Conservation (phyloP, 2,329 filamentous ascomycete genomes). For the Talaromyces pinophilus region DNA sequence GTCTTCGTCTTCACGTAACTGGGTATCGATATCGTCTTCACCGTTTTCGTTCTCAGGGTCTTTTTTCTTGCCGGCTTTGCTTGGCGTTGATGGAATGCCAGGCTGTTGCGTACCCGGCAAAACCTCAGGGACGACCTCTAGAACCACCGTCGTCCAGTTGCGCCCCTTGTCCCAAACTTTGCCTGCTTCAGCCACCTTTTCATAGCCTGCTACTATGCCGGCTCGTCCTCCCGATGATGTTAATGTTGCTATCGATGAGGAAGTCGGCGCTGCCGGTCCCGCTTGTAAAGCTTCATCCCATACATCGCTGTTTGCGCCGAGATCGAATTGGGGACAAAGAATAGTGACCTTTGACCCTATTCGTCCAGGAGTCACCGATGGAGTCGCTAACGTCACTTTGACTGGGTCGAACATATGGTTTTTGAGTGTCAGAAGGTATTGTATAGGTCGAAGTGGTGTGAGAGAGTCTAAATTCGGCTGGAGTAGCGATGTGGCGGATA, state of each 20-base stretch:
- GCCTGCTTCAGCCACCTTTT: slow-evolving; percentile 72
- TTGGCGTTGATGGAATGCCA: slow-evolving; percentile 16
- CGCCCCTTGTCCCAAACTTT: slow-evolving; percentile 95
- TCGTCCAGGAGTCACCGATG: slow-evolving; percentile 72
- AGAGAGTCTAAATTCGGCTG: slow-evolving; percentile 50
- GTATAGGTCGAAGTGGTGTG: slow-evolving; percentile 57
- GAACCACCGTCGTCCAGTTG: slow-evolving; percentile 92
- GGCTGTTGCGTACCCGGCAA: slow-evolving; percentile 33
- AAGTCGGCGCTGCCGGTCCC: slow-evolving; percentile 43
- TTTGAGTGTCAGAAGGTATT: slow-evolving; percentile 85
- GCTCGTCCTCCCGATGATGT: slow-evolving; percentile 30
- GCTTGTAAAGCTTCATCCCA: slow-evolving; percentile 83
- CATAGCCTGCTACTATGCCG: slow-evolving; percentile 33
- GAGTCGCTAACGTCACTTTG: slow-evolving; percentile 82
- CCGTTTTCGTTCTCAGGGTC: slow-evolving; percentile 33
- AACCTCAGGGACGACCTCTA: slow-evolving; percentile 75
- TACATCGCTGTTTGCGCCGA: slow-evolving; percentile 91
- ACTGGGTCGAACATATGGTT: slow-evolving; percentile 94
- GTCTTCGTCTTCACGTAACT: slow-evolving; percentile 57
- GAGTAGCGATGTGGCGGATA: slow-evolving; percentile 32
- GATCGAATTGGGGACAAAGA: slow-evolving; percentile 88
- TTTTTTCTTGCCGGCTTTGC: slow-evolving; percentile 22
- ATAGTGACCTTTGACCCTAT: slow-evolving; percentile 83
- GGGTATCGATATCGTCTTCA: slow-evolving; percentile 29
- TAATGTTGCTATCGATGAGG: slow-evolving; percentile 35